Evolutionary conservation across 257 asterid genomes (phyloP).

Genomic region (Ophiorrhiza pumila): DNA sequence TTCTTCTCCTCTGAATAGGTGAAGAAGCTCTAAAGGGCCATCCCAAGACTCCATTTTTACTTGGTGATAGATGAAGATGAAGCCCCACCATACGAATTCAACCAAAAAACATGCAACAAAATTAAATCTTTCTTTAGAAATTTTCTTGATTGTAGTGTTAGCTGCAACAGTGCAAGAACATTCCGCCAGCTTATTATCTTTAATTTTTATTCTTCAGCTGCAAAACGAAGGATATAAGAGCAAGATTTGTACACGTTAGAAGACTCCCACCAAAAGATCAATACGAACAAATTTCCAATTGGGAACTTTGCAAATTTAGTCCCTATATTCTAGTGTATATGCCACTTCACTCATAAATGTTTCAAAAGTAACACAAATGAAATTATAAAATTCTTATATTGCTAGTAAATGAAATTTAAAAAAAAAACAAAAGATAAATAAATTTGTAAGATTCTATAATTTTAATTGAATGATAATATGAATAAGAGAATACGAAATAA

Average conservation of each 20-base stretch:
- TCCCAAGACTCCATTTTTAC: constrained; percentile 40
- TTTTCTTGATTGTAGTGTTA: neutral
- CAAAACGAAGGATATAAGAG: constrained; percentile 19
- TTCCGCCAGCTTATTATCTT: neutral
- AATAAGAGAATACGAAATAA: too few species aligned
- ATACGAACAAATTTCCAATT: neutral
- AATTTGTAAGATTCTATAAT: too few species aligned
- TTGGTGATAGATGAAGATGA: constrained; percentile 21
- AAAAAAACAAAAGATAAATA: too few species aligned
- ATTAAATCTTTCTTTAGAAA: neutral
- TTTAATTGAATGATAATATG: too few species aligned
- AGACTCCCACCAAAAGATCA: neutral
- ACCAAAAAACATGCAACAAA: neutral
- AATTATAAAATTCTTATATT: too few species aligned
- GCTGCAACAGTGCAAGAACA: neutral
- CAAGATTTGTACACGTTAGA: constrained; percentile 33
- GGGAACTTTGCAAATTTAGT: neutral
- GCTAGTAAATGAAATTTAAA: too few species aligned
- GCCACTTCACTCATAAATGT: neutral
- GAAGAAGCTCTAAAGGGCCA: constrained; percentile 38
- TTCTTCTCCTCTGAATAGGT: constrained; percentile 30
- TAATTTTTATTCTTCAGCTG: neutral
- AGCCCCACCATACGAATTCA: constrained; percentile 21
- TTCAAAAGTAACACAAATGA: too few species aligned
- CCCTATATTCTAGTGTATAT: neutral